Percentiles rank a stretch among this genome's conserved stretches.
These are phyloP conservation scores for Platanthera guangdongensis DNA, from an alignment of 106 monocot genomes.

Conservation along the genomic window DNA sequence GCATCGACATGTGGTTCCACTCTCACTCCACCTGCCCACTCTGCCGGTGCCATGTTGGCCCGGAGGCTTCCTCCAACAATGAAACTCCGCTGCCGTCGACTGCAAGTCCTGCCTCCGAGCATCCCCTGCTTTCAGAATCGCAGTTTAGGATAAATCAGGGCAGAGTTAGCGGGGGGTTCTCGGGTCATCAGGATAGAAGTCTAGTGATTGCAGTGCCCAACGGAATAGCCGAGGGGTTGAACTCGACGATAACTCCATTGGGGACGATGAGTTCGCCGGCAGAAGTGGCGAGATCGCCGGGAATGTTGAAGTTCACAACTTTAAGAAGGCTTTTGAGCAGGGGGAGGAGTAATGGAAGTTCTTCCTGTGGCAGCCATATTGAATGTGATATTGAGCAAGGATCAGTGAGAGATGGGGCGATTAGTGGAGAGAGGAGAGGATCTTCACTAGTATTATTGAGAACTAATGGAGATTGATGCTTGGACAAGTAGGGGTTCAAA, in stretches of 20 bases:
- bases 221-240: background rate
- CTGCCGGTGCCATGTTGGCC: conserved; percentile 21
- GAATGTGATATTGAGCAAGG: conserved; percentile 11
- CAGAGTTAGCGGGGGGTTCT: background rate
- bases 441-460: background rate
- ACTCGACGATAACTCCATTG: background rate
- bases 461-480: too few relatives aligned
- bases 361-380: background rate
- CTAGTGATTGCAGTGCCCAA: conserved; percentile 14
- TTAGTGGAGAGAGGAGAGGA: conserved; percentile 7
- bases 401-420: background rate
- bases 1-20: conserved; percentile 51
- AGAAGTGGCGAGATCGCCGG: background rate
- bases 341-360: conserved; percentile 3
- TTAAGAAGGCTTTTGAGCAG: conserved; percentile 15
- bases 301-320: conserved; percentile 1
- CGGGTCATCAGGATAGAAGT: background rate
- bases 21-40: conserved; percentile 45
- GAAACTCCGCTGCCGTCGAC: background rate
- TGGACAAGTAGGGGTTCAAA: too few relatives aligned
- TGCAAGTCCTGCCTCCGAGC: background rate
- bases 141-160: conserved; percentile 3
- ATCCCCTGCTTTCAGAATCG: background rate
- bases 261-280: background rate
- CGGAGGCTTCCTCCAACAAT: background rate